A percentile compares a stretch with the other conserved stretches of the same genome.
phyloP scores from a whole-genome alignment of 148 eudicot species.

The Limonium bicolor region DNA sequence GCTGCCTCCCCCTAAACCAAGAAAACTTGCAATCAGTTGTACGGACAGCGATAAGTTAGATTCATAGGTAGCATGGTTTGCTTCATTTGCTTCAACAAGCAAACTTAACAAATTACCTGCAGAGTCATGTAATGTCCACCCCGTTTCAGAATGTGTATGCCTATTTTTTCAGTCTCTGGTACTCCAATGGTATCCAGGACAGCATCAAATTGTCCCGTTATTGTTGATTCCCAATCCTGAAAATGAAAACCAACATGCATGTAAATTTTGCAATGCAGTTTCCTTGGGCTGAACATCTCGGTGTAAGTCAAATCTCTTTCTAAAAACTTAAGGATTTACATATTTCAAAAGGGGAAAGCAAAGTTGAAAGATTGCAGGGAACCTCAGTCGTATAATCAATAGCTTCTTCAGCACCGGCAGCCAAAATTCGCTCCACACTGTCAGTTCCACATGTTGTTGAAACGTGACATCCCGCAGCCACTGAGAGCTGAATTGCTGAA shows the following conservation, averaged over 20 bases:
- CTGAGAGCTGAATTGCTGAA: constrained; percentile 86
- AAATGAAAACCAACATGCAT: constrained; percentile 3
- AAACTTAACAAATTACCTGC: constrained; percentile 33
- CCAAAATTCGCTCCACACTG: constrained; percentile 55
- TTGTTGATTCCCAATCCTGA: constrained; percentile 54
- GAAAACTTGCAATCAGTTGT: constrained; percentile 2
- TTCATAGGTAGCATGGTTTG: not conserved
- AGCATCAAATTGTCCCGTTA: constrained; percentile 80
- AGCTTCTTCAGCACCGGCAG: constrained; percentile 91
- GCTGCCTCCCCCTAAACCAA: constrained; percentile 76
- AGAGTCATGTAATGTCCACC: constrained; percentile 96
- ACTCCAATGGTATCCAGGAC: constrained; percentile 84
- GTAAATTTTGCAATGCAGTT: not conserved
- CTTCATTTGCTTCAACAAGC: not conserved
- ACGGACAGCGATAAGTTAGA: not conserved
- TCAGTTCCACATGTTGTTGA: constrained; percentile 74
- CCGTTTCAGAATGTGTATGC: constrained; percentile 58
- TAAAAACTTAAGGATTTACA: no score
- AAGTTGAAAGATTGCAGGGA: constrained; percentile 1
- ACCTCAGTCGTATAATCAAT: constrained; percentile 74
- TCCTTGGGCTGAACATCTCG: no score
- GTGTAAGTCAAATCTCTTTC: no score
- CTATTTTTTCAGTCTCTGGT: constrained; percentile 71
- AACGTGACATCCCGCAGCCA: constrained; percentile 75
- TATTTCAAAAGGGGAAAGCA: no score